Percentiles rank a stretch among this genome's conserved stretches.
These are phyloP conservation scores for Ustilago esculenta DNA, from an alignment of 1,284 basidiomycete species.

Conservation along the genomic window DNA sequence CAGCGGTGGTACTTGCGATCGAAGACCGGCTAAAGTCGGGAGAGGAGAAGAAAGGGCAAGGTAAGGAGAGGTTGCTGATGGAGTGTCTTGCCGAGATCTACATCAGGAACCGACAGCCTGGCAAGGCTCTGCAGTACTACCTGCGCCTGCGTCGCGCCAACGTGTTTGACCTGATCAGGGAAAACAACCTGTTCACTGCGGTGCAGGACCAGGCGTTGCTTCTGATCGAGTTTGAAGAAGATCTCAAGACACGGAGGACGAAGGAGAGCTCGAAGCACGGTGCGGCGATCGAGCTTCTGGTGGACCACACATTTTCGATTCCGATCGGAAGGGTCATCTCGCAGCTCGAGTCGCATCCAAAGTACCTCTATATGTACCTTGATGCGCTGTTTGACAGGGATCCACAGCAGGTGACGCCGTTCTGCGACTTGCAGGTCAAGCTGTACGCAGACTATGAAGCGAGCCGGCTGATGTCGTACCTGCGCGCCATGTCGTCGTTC, in stretches of 20 bases:
- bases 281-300: slow-evolving; percentile 84
- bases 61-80: slow-evolving; percentile 75
- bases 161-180: slow-evolving; percentile 93
- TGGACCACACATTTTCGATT: slow-evolving; percentile 95
- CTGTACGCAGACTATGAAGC: slow-evolving; percentile 90
- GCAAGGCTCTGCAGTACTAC: slow-evolving; percentile 90
- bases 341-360: slow-evolving; percentile 80
- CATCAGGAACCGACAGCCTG: slow-evolving; percentile 86
- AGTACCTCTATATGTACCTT: slow-evolving; percentile 91
- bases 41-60: slow-evolving; percentile 62
- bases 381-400: slow-evolving; percentile 90
- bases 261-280: slow-evolving; percentile 66
- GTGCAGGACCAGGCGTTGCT: slow-evolving; percentile 91
- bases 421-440: slow-evolving; percentile 85
- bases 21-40: slow-evolving; percentile 76
- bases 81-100: slow-evolving; percentile 93
- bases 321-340: slow-evolving; percentile 89
- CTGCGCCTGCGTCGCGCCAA: slow-evolving; percentile 84
- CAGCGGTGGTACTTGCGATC: slow-evolving; percentile 85
- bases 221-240: slow-evolving; percentile 92
- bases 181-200: slow-evolving; percentile 92
- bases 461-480: slow-evolving; percentile 82
- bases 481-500: slow-evolving; percentile 84
- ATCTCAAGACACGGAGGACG: slow-evolving; percentile 73
- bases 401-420: slow-evolving; percentile 79